Evolutionary conservation across 1,284 basidiomycete species (phyloP).

Genomic region (Apiotrichum mycotoxinovorans): DNA sequence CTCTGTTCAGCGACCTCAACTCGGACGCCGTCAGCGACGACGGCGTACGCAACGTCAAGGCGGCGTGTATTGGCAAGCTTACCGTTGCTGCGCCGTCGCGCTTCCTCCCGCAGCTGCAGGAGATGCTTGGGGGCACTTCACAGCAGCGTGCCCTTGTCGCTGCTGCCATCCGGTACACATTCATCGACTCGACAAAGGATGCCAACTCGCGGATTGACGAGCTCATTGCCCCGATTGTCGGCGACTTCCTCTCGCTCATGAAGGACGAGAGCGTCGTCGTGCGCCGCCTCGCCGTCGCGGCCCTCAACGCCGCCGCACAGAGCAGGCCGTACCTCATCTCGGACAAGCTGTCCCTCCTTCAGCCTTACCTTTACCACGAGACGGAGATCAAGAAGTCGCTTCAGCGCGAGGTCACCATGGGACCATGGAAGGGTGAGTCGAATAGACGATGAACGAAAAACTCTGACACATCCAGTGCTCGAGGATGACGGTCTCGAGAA

Average conservation of each 20-base stretch:
- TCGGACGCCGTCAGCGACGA: slow-evolving; percentile 69
- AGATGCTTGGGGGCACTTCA: slow-evolving; percentile 52
- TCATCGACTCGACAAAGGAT: slow-evolving; percentile 77
- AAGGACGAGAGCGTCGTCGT: slow-evolving; percentile 80
- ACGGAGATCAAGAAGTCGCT: slow-evolving; percentile 75
- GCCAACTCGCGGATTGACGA: slow-evolving; percentile 75
- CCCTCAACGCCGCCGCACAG: slow-evolving; percentile 88
- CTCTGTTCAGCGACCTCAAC: slow-evolving; percentile 64
- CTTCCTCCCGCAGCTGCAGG: slow-evolving; percentile 85
- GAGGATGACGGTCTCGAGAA: slow-evolving; percentile 50
- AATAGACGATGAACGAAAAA: background rate
- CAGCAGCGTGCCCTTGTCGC: slow-evolving; percentile 79
- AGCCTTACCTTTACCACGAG: slow-evolving; percentile 82
- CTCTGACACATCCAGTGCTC: slow-evolving; percentile 27
- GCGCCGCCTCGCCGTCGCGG: slow-evolving; percentile 76
- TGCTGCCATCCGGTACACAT: slow-evolving; percentile 90
- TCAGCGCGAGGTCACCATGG: slow-evolving; percentile 92
- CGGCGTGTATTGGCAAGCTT: slow-evolving; percentile 92
- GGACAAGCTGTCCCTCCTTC: slow-evolving; percentile 70
- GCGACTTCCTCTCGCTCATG: slow-evolving; percentile 87
- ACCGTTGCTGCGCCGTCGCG: slow-evolving; percentile 83
- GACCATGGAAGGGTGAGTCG: slow-evolving; percentile 78
- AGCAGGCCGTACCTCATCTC: slow-evolving; percentile 88
- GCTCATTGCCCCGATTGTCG: slow-evolving; percentile 74
- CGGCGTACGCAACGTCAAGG: slow-evolving; percentile 86